Evolutionary conservation across 805 yeast species (phyloP), one percentile per base, ranked within the genome.

Genomic region (Myxozyma geophila): DNA sequence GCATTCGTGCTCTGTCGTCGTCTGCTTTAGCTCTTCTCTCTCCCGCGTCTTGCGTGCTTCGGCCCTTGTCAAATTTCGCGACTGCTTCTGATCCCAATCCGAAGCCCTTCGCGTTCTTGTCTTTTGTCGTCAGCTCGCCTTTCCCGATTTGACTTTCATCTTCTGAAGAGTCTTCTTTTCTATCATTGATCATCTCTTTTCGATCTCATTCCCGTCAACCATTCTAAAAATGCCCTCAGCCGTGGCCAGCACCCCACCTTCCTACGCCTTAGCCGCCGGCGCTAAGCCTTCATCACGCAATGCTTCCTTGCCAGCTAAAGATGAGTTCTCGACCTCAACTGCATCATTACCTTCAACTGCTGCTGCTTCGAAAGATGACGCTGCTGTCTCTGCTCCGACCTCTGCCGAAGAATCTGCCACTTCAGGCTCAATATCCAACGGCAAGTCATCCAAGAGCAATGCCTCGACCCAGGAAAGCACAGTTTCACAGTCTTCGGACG

Each of bases 281-380:
- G 67, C 66, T 21, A 68, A 68, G 63, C 69, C 73, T 15, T 66
- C 69, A 17, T 64, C 74, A 12, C 55, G 40, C 64, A 72, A 33
- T 65, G 64, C 65, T 67, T 70, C 57, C 43, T 63, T 49, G 65
- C 64, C 41, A 66, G 69, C 47, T 64, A 63, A 66, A 47, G 58
- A 56, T 28, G 54, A 54, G 49, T 33, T 40, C 33, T 17, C 62
- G 23, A 43, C 57, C 33, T n/a, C 55, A 28, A n/a, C 35, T n/a
- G 15, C 54, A 1, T 5, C 49, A 21, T 15, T 58, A 28, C 21
- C 21, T 35, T 9, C 62, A 2, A 2, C 51, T 12, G 36, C 56
- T 33, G 9, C 63, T 35, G 21, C 54, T 4, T 37, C 48, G 13
- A 44, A 37, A 7, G 33, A 40, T 28, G n/a, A 35, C 12, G 40